Base-by-base conservation (phyloP, 2,329 filamentous ascomycete species). In the Ceratocystiopsis minuta region DNA sequence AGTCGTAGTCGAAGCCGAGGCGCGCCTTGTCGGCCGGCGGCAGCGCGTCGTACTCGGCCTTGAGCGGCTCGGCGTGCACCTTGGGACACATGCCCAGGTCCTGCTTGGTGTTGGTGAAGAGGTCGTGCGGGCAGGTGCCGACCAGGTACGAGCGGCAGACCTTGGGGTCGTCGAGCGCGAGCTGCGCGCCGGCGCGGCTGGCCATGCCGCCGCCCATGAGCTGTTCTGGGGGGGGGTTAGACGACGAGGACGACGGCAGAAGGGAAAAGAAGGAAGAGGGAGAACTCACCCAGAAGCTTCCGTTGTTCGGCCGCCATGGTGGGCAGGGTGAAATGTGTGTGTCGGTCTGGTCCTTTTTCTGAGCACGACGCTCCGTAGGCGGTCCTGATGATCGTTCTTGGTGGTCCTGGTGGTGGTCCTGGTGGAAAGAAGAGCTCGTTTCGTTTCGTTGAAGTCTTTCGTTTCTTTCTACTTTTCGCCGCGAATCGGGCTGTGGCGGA, bases 21-120 rank as follows among this genome's bases (percentile, higher is more conserved):
- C 79, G 76, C 46, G 78, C 74, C 57, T 78, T 80, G 53, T 88
- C 80, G 28, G 74, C 62, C 2, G 79, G 66, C 4, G 80, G 65
- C 0, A 90, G 75, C 1, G 65, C 68, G 51, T 92, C 81, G 60
- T 90, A 98, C 58, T 98, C 87, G 38, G 78, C 67, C 61, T 94
- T 95, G 50, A 96, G 70, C 13, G 77, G 75, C 57, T 95, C 87
- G 39, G 76, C 82, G 63, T 98, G 90, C 20, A 88, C 72, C 57
- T 88, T 90, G 39, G 83, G 74, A 56, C 90, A 98, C 0, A 77
- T 73, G 3, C 90, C 90, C 32, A 96, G 73, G 58, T 98, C 90
- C 69, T 96, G 87, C 66, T 95, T 96, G 37, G 90, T 98, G 64
- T 98, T 98, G 50, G 88, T 98, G 71, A 98, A 98, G 55, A 98